These are phyloP conservation scores for Vigna reflexopilosa DNA, from an alignment of 306 rosid genomes.

Conservation along the genomic window DNA sequence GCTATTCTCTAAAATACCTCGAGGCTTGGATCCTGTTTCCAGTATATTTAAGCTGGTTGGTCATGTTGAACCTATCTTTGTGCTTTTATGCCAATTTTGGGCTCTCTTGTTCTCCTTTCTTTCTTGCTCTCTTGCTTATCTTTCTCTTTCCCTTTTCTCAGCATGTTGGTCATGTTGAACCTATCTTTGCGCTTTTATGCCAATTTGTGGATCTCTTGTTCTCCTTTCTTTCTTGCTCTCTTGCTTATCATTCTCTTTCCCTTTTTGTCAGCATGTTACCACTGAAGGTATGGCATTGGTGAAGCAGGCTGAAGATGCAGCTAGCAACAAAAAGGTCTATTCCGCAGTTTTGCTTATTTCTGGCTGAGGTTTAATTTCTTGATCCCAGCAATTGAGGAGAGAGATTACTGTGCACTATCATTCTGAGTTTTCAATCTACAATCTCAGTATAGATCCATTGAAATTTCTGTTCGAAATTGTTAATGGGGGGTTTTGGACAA, in stretches of 20 bases:
- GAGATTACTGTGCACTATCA: not conserved
- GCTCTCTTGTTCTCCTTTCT: not conserved
- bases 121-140: slow-evolving; percentile 29
- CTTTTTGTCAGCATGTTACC: slow-evolving; percentile 80
- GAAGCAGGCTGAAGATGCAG: slow-evolving; percentile 97
- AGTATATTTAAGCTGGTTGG: slow-evolving; percentile 87
- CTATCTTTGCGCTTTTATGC: too few species aligned
- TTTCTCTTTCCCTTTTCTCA: slow-evolving; percentile 49
- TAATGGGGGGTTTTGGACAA: not conserved
- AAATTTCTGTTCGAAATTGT: slow-evolving; percentile 21
- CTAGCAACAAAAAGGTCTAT: slow-evolving; percentile 85
- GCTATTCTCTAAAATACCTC: slow-evolving; percentile 92
- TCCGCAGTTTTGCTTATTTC: slow-evolving; percentile 30
- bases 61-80: slow-evolving; percentile 34
- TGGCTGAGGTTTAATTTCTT: slow-evolving; percentile 31
- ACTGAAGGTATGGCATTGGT: slow-evolving; percentile 94
- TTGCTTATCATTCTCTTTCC: slow-evolving; percentile 34
- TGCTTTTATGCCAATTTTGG: slow-evolving; percentile 10
- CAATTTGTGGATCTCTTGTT: slow-evolving; percentile 8
- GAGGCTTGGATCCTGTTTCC: slow-evolving; percentile 92
- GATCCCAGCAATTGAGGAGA: slow-evolving; percentile 19
- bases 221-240: slow-evolving; percentile 9
- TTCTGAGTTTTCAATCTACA: not conserved
- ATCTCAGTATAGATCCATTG: not conserved
- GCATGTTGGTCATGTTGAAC: slow-evolving; percentile 58